Evolutionary conservation across 2,329 filamentous ascomycete species (phyloP), one percentile per base, ranked within the genome.

Genomic region (Colletotrichum spinosum): DNA sequence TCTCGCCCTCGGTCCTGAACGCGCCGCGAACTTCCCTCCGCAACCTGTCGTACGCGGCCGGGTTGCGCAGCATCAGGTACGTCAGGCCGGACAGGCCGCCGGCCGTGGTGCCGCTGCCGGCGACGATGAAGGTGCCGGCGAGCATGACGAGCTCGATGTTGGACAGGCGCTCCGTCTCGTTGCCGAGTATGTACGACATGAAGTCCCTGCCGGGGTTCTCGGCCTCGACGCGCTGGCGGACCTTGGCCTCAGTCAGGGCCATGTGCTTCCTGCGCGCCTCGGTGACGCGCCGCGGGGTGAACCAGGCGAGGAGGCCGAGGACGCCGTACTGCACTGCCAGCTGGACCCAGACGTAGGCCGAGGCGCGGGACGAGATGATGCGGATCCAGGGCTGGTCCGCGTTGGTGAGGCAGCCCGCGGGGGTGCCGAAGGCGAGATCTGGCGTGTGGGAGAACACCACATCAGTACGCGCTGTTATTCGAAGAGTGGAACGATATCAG

Each of bases 291-390:
- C 48, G 48, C 38, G 48, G 56, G 17, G 48, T 52, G 5, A 59
- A 13, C 38, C 48, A 52, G 25, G 39, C 34, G n/a, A 52, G 39
- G n/a, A 52, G 35, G 9, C 44, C 46, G 39, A 59, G 41, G 6
- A 59, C 38, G 39, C 56, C 56, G 34, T 59, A 52, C 34, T 51
- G 48, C 11, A 59, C 56, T 4, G 56, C 49, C n/a, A 59, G 56
- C 56, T 59, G 49, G 15, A 59, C 37, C 48, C 48, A 59, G 33
- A 59, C 56, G 56, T 52, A 52, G 2, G 46, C 25, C 33, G 38
- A 52, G 0, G 56, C 56, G 33, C 56, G 39, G 15, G 38, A 42
- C 46, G 44, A 17, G 25, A 59, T 59, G n/a, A 44, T 37, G 25
- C 34, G 46, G 33, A 59, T 52, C 49, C 56, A 52, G 15, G 56